phyloP scores from a whole-genome alignment of 306 rosid genomes.

The Carpinus viminea region DNA sequence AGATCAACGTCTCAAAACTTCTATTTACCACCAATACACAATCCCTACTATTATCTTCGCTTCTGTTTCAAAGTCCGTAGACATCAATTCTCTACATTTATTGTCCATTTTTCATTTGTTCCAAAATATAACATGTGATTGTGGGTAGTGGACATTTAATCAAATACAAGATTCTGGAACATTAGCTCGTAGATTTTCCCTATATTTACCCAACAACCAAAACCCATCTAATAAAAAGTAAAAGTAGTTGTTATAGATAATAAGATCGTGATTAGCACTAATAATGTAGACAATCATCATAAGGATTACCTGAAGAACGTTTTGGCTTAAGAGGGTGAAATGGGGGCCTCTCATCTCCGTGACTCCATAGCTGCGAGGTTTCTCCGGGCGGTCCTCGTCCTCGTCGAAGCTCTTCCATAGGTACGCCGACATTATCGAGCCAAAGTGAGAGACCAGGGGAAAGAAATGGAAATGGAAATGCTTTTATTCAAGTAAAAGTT shows the following conservation, averaged over 20 bases:
- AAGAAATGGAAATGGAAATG: background rate
- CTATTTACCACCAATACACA: background rate
- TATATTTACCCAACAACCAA: background rate
- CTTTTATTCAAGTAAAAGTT: background rate
- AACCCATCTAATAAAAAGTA: background rate
- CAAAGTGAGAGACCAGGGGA: background rate
- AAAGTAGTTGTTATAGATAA: background rate
- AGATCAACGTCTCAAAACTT: too few species aligned
- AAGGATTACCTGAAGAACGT: constrained; percentile 60
- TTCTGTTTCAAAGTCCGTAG: background rate
- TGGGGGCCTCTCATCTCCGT: constrained; percentile 82
- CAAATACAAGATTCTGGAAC: background rate
- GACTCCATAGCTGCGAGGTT: constrained; percentile 84
- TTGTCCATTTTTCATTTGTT: background rate
- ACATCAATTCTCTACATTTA: background rate
- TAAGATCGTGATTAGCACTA: background rate
- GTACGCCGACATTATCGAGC: constrained; percentile 52
- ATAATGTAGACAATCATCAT: background rate
- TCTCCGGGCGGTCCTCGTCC: constrained; percentile 84
- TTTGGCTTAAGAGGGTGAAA: constrained; percentile 52
- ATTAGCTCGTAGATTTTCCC: background rate
- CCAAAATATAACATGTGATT: too few species aligned
- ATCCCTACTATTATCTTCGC: background rate
- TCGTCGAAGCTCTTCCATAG: constrained; percentile 77
- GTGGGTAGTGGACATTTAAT: background rate